Percentiles rank a stretch among this genome's conserved stretches.
Conservation (phyloP, 2,329 filamentous ascomycete genomes). For the Pyrenophora seminiperda region DNA sequence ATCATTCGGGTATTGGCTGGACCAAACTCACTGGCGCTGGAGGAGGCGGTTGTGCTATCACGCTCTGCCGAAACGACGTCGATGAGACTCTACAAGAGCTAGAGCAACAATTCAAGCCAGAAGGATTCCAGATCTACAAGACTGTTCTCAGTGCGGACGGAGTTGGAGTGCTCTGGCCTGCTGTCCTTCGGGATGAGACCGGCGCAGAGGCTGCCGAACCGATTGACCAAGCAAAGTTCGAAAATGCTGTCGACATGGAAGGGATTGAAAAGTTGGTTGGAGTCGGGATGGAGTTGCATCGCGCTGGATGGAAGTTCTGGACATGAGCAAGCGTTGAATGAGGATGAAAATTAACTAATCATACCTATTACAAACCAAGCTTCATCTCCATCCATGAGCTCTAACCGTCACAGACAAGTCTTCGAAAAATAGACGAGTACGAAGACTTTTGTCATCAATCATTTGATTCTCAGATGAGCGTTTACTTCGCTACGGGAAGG, state of each 20-base stretch:
- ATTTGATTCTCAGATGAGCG: too few species aligned
- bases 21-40: constrained; percentile 96
- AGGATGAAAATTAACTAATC: too few species aligned
- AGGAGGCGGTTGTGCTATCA: constrained; percentile 94
- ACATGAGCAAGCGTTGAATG: too few species aligned
- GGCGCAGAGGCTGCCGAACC: constrained; percentile 85
- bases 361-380: too few species aligned
- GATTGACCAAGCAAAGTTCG: constrained; percentile 87
- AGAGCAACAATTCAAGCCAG: constrained; percentile 61
- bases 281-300: too few species aligned
- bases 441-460: too few species aligned
- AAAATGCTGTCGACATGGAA: constrained; percentile 80
- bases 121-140: constrained; percentile 81
- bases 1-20: constrained; percentile 89
- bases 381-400: too few species aligned
- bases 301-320: constrained; percentile 49
- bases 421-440: too few species aligned
- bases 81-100: constrained; percentile 60
- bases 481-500: too few species aligned
- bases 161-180: constrained; percentile 92
- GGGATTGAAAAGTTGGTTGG: constrained; percentile 89
- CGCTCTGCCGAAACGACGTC: constrained; percentile 57
- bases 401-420: too few species aligned
- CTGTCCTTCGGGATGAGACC: constrained; percentile 83
- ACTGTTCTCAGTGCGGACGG: constrained; percentile 92